A percentile compares a stretch with the other conserved stretches of the same genome.
These are phyloP conservation scores for Entomortierella beljakovae DNA, from an alignment of 192 early-diverging fungal genomes.

Conservation along the genomic window DNA sequence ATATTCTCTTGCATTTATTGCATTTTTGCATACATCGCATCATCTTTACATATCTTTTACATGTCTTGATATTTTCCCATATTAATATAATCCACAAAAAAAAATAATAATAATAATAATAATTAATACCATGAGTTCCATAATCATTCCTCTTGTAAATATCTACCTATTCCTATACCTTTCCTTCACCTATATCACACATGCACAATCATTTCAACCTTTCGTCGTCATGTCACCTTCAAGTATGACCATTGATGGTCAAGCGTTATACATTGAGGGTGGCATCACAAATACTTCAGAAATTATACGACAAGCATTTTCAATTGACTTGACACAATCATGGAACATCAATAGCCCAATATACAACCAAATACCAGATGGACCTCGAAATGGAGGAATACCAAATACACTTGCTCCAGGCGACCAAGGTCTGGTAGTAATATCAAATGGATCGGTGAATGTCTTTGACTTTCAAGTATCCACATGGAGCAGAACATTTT, in stretches of 20 bases:
- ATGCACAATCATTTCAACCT: slow-evolving; percentile 12
- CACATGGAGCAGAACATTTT: not conserved
- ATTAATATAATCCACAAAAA: too few species aligned
- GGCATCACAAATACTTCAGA: not conserved
- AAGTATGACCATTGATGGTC: slow-evolving; percentile 1
- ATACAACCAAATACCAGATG: slow-evolving; percentile 2
- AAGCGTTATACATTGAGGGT: slow-evolving; percentile 16
- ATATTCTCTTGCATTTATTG: too few species aligned
- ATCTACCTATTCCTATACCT: not conserved
- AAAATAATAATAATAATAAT: too few species aligned
- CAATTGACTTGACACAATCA: not conserved
- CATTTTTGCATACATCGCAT: too few species aligned
- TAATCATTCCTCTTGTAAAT: not conserved
- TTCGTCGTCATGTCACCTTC: not conserved
- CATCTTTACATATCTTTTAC: not conserved
- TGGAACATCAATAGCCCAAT: not conserved
- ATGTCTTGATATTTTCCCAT: too few species aligned
- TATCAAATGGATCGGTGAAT: not conserved
- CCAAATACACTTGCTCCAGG: not conserved
- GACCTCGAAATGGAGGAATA: not conserved
- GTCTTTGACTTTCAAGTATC: not conserved
- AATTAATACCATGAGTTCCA: not conserved
- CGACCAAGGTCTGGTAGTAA: not conserved
- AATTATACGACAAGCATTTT: not conserved
- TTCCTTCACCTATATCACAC: not conserved